Conservation (phyloP, 352 stramenopile species). For the Elongisporangium anandrum region DNA sequence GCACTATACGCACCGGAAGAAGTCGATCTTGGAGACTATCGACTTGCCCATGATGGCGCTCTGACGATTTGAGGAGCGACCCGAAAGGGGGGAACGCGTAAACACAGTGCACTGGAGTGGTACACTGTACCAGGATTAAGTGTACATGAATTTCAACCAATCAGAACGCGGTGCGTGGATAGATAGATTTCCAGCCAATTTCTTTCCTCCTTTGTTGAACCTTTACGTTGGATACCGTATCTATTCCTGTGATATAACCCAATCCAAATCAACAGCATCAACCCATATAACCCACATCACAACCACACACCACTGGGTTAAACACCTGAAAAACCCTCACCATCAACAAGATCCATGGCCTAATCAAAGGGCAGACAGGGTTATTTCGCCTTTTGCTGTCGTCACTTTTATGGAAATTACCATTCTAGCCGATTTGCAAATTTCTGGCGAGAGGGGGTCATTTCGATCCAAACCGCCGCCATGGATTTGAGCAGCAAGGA, state of each 20-base stretch:
- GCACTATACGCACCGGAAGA: conserved; percentile 50
- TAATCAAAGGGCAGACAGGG: background rate
- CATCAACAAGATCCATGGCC: background rate
- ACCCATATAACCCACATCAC: background rate
- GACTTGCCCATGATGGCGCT: conserved; percentile 1
- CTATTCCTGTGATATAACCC: background rate
- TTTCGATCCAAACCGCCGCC: conserved; percentile 7
- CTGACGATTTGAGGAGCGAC: conserved; percentile 1
- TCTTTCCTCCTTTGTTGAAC: background rate
- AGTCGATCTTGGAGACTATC: conserved; percentile 41
- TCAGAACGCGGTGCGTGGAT: background rate
- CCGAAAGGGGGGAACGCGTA: background rate
- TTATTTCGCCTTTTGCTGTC: background rate
- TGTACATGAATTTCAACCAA: conserved; percentile 2
- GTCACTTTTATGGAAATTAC: background rate
- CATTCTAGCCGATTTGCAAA: background rate
- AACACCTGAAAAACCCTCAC: background rate
- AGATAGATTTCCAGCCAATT: background rate
- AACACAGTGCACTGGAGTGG: background rate
- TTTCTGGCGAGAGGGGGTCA: background rate
- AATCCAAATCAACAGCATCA: background rate
- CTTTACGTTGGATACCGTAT: background rate
- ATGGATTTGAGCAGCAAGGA: conserved; percentile 57
- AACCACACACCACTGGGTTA: background rate
- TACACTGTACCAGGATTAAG: background rate